Base-by-base conservation (phyloP, 257 asterid species). In the Linderniella brevidens region DNA sequence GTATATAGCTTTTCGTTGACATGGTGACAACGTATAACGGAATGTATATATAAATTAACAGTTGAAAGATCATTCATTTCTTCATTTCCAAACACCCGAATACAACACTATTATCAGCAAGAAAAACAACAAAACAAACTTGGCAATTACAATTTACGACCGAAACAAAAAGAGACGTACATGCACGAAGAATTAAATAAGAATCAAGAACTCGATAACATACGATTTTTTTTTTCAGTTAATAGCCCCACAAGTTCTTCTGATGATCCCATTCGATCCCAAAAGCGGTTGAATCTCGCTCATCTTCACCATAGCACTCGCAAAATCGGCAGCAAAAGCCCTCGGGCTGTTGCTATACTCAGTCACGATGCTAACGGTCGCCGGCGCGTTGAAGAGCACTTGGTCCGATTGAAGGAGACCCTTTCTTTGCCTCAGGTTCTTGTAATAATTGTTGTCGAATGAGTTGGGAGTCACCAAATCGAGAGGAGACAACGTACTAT, bases 351-450 rank as follows among this genome's bases (percentile, higher is more conserved):
- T 46, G 13, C 61, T 55, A 19, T 62, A 66, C 17, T 46, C 63
- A 0, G 29, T 0, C 3, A 70, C 77, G 8, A 56, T 48, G 29
- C 35, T 3, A 41, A 45, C 55, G 0, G 73, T 61, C 0, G 65
- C 12, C 0, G 49, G 48, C 10, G 62, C 68, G 9, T 46, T 63
- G 29, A 59, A 10, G 7, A 70, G 68, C 6, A 61, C 19, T 49
- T 70, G 80, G 17, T 73, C 74, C 11, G 77, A 69, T 29, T 60
- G 69, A 37, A 73, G 69, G 15, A 73, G 65, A 4, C 74, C 80
- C 58, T 37, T 73, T 20, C 58, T 25, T 13, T 47, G 62, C 1
- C 53, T n/a, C 44, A 73, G 9, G 8, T 73, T 69, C 37, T 50
- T 48, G 13, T 17, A 69, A 48, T 73, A 73, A 44, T 66, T 73